phyloP scores from a whole-genome alignment of 306 rosid genomes.

The Quercus ilex region DNA sequence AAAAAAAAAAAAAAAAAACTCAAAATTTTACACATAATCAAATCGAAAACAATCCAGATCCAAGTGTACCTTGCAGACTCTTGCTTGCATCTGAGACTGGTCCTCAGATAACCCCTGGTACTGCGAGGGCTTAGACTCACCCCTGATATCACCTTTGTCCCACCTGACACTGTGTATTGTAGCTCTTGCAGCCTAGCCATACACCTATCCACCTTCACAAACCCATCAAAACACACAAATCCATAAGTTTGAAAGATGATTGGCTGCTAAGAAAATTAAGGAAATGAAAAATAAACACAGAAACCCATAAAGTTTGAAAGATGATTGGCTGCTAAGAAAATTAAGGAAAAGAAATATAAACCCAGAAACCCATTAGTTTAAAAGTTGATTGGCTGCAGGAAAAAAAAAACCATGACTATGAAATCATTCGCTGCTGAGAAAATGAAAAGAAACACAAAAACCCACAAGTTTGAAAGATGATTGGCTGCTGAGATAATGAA shows the following conservation, averaged over 20 bases:
- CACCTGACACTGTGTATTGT: slow-evolving; percentile 76
- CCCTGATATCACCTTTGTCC: slow-evolving; percentile 74
- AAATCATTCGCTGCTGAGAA: no score
- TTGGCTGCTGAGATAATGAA: neutral
- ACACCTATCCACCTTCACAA: slow-evolving; percentile 79
- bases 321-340: neutral
- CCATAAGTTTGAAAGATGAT: neutral
- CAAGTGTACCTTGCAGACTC: slow-evolving; percentile 61
- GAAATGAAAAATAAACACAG: neutral
- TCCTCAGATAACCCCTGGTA: slow-evolving; percentile 73
- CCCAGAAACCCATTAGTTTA: neutral
- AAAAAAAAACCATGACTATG: neutral
- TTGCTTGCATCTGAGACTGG: slow-evolving; percentile 95
- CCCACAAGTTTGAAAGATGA: neutral
- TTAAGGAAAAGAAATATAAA: neutral
- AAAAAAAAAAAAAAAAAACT: neutral
- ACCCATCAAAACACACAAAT: slow-evolving; percentile 17
- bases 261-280: neutral
- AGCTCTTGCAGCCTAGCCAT: slow-evolving; percentile 91
- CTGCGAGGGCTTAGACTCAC: slow-evolving; percentile 93
- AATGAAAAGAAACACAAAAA: neutral
- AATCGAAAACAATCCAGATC: slow-evolving; percentile 7
- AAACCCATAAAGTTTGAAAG: neutral
- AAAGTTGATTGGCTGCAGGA: neutral
- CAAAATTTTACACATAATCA: neutral